phyloP scores from a whole-genome alignment of 2,329 filamentous ascomycete species.

The Chaetomium sp. region DNA sequence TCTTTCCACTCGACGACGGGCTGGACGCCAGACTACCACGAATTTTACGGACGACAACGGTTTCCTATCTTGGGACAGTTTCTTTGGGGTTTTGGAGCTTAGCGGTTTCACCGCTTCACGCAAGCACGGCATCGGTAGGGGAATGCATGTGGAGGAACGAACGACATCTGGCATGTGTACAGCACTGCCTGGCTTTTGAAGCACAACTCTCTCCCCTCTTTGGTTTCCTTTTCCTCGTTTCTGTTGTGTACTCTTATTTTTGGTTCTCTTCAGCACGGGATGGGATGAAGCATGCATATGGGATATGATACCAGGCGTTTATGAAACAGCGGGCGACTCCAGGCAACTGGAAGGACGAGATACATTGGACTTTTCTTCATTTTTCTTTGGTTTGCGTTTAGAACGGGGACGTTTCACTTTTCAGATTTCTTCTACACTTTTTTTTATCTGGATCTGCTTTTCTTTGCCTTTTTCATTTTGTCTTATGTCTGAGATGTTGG shows the following conservation, averaged over 20 bases:
- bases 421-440: slow-evolving; percentile 10
- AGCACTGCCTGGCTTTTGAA: slow-evolving; percentile 17
- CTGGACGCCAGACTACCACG: not conserved
- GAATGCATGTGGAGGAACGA: slow-evolving; percentile 14
- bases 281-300: slow-evolving; percentile 17
- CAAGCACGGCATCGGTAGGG: slow-evolving; percentile 22
- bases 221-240: slow-evolving; percentile 15
- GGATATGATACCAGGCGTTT: slow-evolving; percentile 26
- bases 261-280: slow-evolving; percentile 13
- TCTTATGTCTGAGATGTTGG: slow-evolving; percentile 11
- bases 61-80: not conserved
- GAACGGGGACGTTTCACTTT: not conserved
- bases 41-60: not conserved
- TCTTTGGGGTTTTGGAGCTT: slow-evolving; percentile 4
- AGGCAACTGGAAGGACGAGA: slow-evolving; percentile 18
- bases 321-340: slow-evolving; percentile 11
- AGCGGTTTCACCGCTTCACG: not conserved
- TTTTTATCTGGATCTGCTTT: slow-evolving; percentile 8
- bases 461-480: slow-evolving; percentile 15
- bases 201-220: slow-evolving; percentile 1
- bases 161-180: slow-evolving; percentile 20
- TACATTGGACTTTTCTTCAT: slow-evolving; percentile 6
- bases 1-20: no score
- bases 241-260: slow-evolving; percentile 14
- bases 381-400: slow-evolving; percentile 4